Evolutionary conservation across 2,329 filamentous ascomycete genomes (phyloP).

Genomic region (Arthrobotrys pseudoclavata): DNA sequence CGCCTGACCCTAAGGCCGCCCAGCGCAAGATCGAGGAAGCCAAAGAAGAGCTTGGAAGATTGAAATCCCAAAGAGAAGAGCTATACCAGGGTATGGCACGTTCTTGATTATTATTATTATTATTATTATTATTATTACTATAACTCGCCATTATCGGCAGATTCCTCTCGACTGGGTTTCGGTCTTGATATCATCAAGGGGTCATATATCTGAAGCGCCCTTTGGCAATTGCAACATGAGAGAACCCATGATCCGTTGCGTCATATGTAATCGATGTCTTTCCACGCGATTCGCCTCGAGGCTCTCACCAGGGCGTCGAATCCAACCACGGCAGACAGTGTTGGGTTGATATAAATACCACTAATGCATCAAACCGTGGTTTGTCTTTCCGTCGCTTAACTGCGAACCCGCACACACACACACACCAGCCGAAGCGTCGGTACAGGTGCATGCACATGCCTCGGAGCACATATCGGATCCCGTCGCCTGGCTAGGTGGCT

Average conservation of each 20-base stretch:
- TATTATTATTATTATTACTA: too few species aligned
- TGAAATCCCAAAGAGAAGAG: conserved; percentile 76
- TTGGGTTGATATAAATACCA: conserved; percentile 14
- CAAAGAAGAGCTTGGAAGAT: conserved; percentile 74
- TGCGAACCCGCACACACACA: conserved; percentile 1
- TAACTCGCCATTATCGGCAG: conserved; percentile 8
- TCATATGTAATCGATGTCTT: conserved; percentile 38
- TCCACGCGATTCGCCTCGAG: conserved; percentile 25
- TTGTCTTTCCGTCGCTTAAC: conserved; percentile 37
- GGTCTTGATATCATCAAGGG: conserved; percentile 27
- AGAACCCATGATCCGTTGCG: conserved; percentile 41
- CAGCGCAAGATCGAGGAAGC: conserved; percentile 78
- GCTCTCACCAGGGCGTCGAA: conserved; percentile 20
- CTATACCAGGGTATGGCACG: conserved; percentile 78
- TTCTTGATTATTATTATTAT: conserved; percentile 26
- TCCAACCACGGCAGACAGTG: not conserved
- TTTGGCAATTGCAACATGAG: conserved; percentile 26
- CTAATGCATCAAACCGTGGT: conserved; percentile 39
- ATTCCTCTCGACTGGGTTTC: conserved; percentile 11
- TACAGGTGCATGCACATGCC: conserved; percentile 40
- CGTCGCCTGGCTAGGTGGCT: conserved; percentile 44
- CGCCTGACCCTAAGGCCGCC: conserved; percentile 78
- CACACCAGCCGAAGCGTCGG: conserved; percentile 44
- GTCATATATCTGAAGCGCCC: conserved; percentile 25
- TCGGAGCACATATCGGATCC: conserved; percentile 29